Conservation (phyloP, 768 basidiomycete genomes). For the Cystobasidium ongulense region DNA sequence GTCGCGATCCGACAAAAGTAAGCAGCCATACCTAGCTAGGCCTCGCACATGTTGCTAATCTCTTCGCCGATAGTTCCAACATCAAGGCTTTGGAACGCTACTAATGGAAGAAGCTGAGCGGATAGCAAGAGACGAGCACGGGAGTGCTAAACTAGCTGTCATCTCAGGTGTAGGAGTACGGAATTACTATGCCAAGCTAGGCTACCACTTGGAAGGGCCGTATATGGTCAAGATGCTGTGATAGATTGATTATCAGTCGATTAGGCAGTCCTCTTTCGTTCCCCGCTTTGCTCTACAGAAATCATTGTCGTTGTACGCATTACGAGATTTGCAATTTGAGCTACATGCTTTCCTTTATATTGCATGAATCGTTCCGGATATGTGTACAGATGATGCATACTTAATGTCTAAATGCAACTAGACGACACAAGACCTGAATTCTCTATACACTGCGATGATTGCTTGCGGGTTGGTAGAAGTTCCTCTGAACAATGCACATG, state of each 20-base stretch:
- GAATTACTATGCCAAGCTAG: conserved; percentile 89
- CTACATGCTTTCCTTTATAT: neutral
- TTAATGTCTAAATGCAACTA: neutral
- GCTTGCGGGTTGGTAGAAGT: no score
- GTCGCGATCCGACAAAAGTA: conserved; percentile 94
- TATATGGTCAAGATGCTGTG: conserved; percentile 66
- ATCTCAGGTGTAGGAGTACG: conserved; percentile 96
- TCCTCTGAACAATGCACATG: no score
- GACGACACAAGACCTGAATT: neutral
- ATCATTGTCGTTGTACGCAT: neutral
- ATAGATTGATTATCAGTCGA: neutral
- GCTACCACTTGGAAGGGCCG: conserved; percentile 82
- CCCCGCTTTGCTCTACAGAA: neutral
- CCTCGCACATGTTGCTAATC: conserved; percentile 12
- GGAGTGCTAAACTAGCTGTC: conserved; percentile 89
- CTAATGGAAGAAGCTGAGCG: conserved; percentile 99
- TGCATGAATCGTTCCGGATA: neutral
- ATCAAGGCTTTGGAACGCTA: conserved; percentile 84
- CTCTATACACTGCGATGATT: neutral
- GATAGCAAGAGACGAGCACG: conserved; percentile 94
- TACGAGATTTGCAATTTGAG: neutral
- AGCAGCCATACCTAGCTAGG: conserved; percentile 66
- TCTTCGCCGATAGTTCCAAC: conserved; percentile 34
- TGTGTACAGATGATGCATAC: neutral
- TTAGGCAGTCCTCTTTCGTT: neutral